Evolutionary conservation across 306 rosid species (phyloP).

Genomic region (Medicago arabica): DNA sequence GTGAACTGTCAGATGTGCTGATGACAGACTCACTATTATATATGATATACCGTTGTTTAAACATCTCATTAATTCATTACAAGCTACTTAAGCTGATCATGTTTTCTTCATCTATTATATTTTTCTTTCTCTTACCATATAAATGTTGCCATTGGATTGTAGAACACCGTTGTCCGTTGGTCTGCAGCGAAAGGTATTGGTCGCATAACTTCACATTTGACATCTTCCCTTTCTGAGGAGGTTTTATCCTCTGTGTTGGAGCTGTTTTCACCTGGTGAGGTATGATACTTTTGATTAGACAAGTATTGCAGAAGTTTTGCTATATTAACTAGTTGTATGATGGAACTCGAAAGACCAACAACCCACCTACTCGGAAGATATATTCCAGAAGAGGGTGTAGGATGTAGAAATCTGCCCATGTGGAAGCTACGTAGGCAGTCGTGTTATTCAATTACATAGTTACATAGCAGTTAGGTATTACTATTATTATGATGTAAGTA

Average conservation of each 20-base stretch:
- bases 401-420: background rate
- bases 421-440: conserved; percentile 11
- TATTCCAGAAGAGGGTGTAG: conserved; percentile 27
- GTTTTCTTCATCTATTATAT: conserved; percentile 15
- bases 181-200: conserved; percentile 98
- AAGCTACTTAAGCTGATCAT: conserved; percentile 35
- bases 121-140: conserved; percentile 4
- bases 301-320: conserved; percentile 22
- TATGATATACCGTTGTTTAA: conserved; percentile 29
- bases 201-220: conserved; percentile 79
- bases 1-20: conserved; percentile 15
- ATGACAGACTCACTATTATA: conserved; percentile 16
- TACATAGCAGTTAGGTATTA: conserved; percentile 3
- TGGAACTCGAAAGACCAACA: background rate
- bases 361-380: conserved; percentile 20
- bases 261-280: conserved; percentile 94
- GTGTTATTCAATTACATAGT: background rate
- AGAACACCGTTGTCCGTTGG: conserved; percentile 98
- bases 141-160: conserved; percentile 46
- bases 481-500: conserved; percentile 18
- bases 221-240: conserved; percentile 87
- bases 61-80: conserved; percentile 11
- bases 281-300: conserved; percentile 46
- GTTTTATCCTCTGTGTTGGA: conserved; percentile 86
- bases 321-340: conserved; percentile 27